phyloP scores from a whole-genome alignment of 129 eudicot genomes.

The Tagetes patula region DNA sequence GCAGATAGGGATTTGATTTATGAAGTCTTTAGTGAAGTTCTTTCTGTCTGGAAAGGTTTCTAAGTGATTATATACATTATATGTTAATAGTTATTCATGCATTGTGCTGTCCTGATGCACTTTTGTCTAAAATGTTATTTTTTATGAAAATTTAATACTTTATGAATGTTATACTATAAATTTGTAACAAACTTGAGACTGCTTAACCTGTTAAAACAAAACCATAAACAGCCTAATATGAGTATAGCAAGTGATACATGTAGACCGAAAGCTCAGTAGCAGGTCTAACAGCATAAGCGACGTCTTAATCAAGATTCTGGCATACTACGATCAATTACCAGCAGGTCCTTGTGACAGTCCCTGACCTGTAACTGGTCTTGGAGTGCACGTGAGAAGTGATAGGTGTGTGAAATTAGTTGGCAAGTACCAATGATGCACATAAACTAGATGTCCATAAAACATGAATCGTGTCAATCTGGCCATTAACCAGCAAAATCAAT shows the following conservation, averaged over 20 bases:
- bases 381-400: background rate
- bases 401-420: background rate
- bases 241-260: no score
- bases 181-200: no score
- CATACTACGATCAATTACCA: background rate
- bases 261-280: no score
- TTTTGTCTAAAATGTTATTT: background rate
- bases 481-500: constrained; percentile 29
- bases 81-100: background rate
- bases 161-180: background rate
- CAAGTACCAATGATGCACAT: background rate
- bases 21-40: constrained; percentile 68
- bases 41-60: constrained; percentile 82
- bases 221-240: no score
- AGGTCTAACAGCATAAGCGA: no score
- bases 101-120: background rate
- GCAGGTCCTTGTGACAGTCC: background rate
- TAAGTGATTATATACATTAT: constrained; percentile 20
- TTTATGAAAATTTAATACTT: background rate
- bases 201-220: no score
- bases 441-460: constrained; percentile 15
- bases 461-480: constrained; percentile 11
- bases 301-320: background rate
- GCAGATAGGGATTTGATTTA: constrained; percentile 71
- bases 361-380: background rate